Conservation (phyloP, 108 stramenopile species). For the Thalassiosira profunda region DNA sequence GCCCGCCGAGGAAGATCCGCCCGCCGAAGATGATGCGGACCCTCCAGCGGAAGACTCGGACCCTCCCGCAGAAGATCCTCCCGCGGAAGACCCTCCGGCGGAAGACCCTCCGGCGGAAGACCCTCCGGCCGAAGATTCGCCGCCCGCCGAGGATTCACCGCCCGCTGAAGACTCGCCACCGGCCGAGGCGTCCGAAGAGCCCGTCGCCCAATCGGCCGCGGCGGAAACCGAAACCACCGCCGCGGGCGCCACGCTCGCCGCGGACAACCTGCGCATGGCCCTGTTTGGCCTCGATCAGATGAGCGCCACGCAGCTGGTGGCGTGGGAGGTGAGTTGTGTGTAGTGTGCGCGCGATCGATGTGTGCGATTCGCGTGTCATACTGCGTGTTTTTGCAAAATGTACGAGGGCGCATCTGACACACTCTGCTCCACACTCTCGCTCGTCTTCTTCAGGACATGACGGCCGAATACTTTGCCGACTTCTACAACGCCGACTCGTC, state of each 20-base stretch:
- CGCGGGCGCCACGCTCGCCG: slow-evolving; percentile 6
- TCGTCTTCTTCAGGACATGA: too few relatives aligned
- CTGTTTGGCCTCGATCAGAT: slow-evolving; percentile 30
- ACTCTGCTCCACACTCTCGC: too few relatives aligned
- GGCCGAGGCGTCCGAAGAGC: neutral
- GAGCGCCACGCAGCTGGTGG: slow-evolving; percentile 20
- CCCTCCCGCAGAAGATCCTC: neutral
- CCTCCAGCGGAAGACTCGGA: neutral
- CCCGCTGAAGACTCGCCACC: neutral
- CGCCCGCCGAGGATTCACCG: neutral
- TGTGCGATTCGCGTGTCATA: neutral
- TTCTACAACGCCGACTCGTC: slow-evolving; percentile 6
- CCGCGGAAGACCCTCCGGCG: slow-evolving; percentile 6
- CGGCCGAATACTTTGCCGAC: neutral
- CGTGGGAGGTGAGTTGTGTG: slow-evolving; percentile 24
- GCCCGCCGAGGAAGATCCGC: neutral
- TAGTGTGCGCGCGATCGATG: slow-evolving; percentile 16
- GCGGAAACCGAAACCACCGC: slow-evolving; percentile 1
- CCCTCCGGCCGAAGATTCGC: neutral
- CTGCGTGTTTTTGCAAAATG: slow-evolving; percentile 14
- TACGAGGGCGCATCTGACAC: too few relatives aligned
- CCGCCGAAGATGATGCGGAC: neutral
- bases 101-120: neutral
- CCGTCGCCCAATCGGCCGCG: too few relatives aligned
- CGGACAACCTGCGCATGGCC: slow-evolving; percentile 41